Evolutionary conservation across 1,139 yeast genomes (phyloP).

Genomic region (Suhomyces yuchorum): DNA sequence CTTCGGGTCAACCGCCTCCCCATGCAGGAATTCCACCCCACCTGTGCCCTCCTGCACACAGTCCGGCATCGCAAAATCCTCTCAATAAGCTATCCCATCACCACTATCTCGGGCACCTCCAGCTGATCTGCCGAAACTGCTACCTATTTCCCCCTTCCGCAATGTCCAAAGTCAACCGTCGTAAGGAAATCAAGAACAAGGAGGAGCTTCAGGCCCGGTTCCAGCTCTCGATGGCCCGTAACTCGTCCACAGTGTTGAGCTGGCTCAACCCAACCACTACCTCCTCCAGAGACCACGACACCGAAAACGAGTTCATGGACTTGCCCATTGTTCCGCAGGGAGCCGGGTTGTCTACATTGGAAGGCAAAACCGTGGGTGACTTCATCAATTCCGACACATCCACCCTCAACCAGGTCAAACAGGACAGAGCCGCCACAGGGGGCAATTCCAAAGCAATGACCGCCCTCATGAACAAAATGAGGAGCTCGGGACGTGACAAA

Average conservation of each 20-base stretch:
- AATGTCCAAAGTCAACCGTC: conserved; percentile 33
- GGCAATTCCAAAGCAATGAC: conserved; percentile 37
- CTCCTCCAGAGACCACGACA: conserved; percentile 5
- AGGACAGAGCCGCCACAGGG: conserved; percentile 6
- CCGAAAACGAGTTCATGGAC: conserved; percentile 30
- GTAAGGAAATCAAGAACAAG: conserved; percentile 49
- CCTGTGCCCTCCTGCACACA: neutral
- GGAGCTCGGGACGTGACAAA: conserved; percentile 32
- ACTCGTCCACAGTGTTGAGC: conserved; percentile 37
- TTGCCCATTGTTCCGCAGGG: conserved; percentile 53
- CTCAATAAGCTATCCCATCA: neutral
- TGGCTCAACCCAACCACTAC: conserved; percentile 41
- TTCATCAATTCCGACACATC: conserved; percentile 25
- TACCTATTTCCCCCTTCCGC: neutral
- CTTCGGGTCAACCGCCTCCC: neutral
- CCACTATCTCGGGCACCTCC: neutral
- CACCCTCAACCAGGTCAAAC: conserved; percentile 18
- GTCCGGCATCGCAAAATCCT: neutral
- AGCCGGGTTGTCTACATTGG: conserved; percentile 33
- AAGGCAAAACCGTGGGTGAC: conserved; percentile 29
- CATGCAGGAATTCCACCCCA: neutral
- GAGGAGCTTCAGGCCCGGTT: conserved; percentile 52
- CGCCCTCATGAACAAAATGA: conserved; percentile 49
- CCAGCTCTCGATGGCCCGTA: conserved; percentile 44
- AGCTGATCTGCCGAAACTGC: neutral